Conservation (phyloP, 2,329 filamentous ascomycete genomes). For the Arthrobotrys pseudoclavata region DNA sequence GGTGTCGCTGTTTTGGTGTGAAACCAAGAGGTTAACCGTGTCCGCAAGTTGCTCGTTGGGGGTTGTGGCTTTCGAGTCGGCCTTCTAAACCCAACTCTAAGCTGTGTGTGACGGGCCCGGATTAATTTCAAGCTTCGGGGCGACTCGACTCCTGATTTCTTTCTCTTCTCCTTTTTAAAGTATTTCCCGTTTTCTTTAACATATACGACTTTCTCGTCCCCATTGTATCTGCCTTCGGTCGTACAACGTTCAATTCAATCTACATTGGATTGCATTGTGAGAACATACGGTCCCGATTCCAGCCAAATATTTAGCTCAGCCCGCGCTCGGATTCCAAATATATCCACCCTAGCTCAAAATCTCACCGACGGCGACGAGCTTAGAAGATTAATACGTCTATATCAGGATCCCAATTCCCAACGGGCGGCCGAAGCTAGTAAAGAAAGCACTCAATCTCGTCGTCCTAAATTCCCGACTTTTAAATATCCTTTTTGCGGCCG, state of each 20-base stretch:
- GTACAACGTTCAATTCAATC: slow-evolving; percentile 1
- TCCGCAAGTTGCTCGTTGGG: too few relatives aligned
- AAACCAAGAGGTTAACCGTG: slow-evolving; percentile 1
- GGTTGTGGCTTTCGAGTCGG: slow-evolving; percentile 14
- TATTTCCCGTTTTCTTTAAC: not conserved
- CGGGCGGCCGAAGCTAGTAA: not conserved
- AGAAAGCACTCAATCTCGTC: not conserved
- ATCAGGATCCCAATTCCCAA: not conserved
- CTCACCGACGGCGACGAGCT: slow-evolving; percentile 14
- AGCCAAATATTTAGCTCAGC: slow-evolving; percentile 12
- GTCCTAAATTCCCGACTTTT: not conserved
- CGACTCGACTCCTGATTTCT: slow-evolving; percentile 30
- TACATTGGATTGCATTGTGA: not conserved
- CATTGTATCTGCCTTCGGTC: not conserved
- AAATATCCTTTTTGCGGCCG: slow-evolving; percentile 11
- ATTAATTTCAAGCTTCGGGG: slow-evolving; percentile 11
- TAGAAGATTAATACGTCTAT: slow-evolving; percentile 6
- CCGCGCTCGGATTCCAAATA: slow-evolving; percentile 27
- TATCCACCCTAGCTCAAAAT: slow-evolving; percentile 9
- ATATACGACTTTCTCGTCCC: not conserved
- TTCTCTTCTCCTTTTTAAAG: slow-evolving; percentile 3
- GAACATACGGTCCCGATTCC: slow-evolving; percentile 6
- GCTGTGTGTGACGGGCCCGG: slow-evolving; percentile 9
- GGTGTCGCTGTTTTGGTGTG: slow-evolving; percentile 8
- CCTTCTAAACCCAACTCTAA: slow-evolving; percentile 7